Evolutionary conservation across 148 eudicot species (phyloP).

Genomic region (Vaccinium corymbosum): DNA sequence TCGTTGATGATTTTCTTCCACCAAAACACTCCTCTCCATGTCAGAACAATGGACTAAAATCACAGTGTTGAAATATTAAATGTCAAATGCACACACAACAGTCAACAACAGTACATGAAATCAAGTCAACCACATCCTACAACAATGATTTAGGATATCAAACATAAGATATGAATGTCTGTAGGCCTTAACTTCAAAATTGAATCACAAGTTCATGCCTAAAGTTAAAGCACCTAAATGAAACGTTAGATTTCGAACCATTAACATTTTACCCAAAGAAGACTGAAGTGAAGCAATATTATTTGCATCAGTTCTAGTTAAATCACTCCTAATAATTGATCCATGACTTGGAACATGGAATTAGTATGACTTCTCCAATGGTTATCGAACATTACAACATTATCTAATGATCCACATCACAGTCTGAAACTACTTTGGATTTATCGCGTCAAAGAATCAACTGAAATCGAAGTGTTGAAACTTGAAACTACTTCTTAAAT

Average conservation of each 20-base stretch:
- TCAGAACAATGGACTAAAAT: slow-evolving; percentile 9
- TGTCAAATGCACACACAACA: background rate
- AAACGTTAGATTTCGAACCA: background rate
- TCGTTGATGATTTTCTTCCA: slow-evolving; percentile 24
- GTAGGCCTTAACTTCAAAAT: background rate
- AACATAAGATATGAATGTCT: background rate
- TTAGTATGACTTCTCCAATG: background rate
- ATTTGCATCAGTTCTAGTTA: background rate
- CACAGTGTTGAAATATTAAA: background rate
- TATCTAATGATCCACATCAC: background rate
- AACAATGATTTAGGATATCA: background rate
- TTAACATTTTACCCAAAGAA: background rate
- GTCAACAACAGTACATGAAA: background rate
- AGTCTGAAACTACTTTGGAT: background rate
- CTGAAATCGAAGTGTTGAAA: background rate
- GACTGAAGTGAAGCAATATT: background rate
- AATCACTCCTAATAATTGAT: background rate
- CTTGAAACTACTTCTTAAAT: background rate
- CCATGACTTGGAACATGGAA: background rate
- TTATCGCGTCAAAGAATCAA: slow-evolving; percentile 17
- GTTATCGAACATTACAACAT: background rate
- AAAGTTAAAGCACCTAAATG: background rate
- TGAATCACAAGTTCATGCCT: background rate
- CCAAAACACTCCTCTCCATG: slow-evolving; percentile 25
- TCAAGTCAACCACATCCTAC: slow-evolving; percentile 5